These are phyloP conservation scores for Hypseocharis bilobata DNA, from an alignment of 441 rosid species.

Conservation along the genomic window DNA sequence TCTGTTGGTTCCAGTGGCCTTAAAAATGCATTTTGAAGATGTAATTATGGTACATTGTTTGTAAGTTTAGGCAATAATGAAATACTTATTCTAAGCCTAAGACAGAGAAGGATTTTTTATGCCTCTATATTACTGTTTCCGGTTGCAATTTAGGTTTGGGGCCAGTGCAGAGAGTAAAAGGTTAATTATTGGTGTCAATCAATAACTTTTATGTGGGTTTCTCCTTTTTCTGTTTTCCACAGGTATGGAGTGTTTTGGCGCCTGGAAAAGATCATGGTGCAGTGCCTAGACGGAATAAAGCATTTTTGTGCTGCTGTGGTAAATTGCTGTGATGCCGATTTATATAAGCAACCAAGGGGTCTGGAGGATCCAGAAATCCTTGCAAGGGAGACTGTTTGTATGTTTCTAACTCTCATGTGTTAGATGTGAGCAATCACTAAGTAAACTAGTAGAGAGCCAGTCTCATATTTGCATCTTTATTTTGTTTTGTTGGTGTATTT, in stretches of 20 bases:
- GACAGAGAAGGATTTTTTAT: neutral
- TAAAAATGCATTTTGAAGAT: neutral
- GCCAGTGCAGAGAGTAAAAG: neutral
- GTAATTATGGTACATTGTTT: neutral
- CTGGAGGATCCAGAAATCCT: slow-evolving; percentile 86
- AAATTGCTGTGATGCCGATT: slow-evolving; percentile 69
- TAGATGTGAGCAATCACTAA: neutral
- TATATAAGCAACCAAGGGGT: slow-evolving; percentile 62
- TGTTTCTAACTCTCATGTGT: slow-evolving; percentile 21
- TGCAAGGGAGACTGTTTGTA: slow-evolving; percentile 95
- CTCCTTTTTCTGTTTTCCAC: slow-evolving; percentile 13
- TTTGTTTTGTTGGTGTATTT: neutral
- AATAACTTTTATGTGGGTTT: neutral
- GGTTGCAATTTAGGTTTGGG: neutral
- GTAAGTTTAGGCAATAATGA: neutral
- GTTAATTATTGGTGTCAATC: neutral
- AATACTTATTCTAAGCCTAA: neutral
- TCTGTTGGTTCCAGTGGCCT: neutral
- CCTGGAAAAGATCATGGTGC: slow-evolving; percentile 62
- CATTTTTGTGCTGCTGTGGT: slow-evolving; percentile 47
- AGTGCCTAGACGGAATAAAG: slow-evolving; percentile 69
- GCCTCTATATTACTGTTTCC: neutral
- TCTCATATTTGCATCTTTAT: neutral
- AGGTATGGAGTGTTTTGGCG: slow-evolving; percentile 79
- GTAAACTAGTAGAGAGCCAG: neutral